phyloP scores from a whole-genome alignment of 2,329 filamentous ascomycete species.

The Chalaropsis ovoidea region DNA sequence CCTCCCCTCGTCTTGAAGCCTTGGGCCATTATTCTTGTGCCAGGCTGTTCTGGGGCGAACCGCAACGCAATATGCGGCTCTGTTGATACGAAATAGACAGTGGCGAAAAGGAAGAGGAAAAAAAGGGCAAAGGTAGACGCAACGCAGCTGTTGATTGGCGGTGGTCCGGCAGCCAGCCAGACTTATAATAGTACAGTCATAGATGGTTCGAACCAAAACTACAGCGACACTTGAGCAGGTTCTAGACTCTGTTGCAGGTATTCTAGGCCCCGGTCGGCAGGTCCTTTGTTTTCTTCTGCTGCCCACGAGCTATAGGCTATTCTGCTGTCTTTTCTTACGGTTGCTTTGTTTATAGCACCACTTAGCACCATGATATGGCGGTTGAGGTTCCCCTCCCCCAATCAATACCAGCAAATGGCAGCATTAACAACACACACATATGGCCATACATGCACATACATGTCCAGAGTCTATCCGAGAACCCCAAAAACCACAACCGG shows the following conservation, averaged over 20 bases:
- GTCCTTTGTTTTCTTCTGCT: not conserved
- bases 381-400: not conserved
- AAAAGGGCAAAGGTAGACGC: not conserved
- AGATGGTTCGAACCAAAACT: not conserved
- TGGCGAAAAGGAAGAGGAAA: not conserved
- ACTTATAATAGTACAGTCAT: not conserved
- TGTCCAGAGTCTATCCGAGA: not conserved
- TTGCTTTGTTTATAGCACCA: not conserved
- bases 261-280: not conserved
- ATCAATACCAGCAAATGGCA: not conserved
- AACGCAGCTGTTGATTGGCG: not conserved
- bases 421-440: slow-evolving; percentile 4
- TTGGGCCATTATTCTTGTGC: not conserved
- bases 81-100: slow-evolving; percentile 3
- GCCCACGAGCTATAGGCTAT: not conserved
- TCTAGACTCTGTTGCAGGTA: not conserved
- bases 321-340: no score
- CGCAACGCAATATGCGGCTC: not conserved
- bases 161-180: not conserved
- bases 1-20: not conserved
- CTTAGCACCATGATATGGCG: not conserved
- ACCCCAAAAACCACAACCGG: not conserved
- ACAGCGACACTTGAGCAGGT: not conserved
- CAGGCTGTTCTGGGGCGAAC: not conserved
- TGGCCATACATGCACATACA: not conserved